Conservation (phyloP, 441 rosid genomes). For the Bocquillonia castaneifolia region DNA sequence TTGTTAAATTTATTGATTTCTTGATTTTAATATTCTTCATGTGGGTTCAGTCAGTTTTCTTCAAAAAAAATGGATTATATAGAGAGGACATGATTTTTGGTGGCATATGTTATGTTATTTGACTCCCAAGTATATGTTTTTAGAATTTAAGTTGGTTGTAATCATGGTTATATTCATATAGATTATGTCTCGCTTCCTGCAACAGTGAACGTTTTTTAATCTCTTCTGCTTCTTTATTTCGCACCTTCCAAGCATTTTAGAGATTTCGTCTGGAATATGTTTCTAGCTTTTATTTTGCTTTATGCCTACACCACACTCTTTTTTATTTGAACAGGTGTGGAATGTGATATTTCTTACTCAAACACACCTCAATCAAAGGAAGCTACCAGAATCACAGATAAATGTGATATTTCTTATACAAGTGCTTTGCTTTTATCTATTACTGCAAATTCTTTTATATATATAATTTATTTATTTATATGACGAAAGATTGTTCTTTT, state of each 20-base stretch:
- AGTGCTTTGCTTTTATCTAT: too few relatives aligned
- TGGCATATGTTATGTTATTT: conserved; percentile 64
- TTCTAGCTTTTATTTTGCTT: conserved; percentile 79
- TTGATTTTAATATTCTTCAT: too few relatives aligned
- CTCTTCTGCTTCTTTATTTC: conserved; percentile 57
- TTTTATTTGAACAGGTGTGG: conserved; percentile 72
- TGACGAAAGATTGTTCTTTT: too few relatives aligned
- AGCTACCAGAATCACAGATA: too few relatives aligned
- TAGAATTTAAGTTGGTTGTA: conserved; percentile 71
- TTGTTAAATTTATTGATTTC: too few relatives aligned
- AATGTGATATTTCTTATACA: too few relatives aligned
- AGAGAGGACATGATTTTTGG: conserved; percentile 69
- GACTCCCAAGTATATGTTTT: conserved; percentile 53
- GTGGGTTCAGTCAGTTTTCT: conserved; percentile 98
- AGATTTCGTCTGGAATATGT: conserved; percentile 69
- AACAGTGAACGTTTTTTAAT: conserved; percentile 61
- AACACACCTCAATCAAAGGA: too few relatives aligned
- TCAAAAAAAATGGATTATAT: conserved; percentile 77
- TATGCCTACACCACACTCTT: conserved; percentile 50
- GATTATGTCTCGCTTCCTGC: conserved; percentile 68
- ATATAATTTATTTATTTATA: too few relatives aligned
- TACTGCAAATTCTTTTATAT: too few relatives aligned
- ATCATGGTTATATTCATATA: conserved; percentile 59
- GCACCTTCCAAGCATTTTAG: conserved; percentile 58
- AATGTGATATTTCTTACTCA: too few relatives aligned